phyloP scores from a whole-genome alignment of 768 basidiomycete genomes.

The Heimioporus sp. region DNA sequence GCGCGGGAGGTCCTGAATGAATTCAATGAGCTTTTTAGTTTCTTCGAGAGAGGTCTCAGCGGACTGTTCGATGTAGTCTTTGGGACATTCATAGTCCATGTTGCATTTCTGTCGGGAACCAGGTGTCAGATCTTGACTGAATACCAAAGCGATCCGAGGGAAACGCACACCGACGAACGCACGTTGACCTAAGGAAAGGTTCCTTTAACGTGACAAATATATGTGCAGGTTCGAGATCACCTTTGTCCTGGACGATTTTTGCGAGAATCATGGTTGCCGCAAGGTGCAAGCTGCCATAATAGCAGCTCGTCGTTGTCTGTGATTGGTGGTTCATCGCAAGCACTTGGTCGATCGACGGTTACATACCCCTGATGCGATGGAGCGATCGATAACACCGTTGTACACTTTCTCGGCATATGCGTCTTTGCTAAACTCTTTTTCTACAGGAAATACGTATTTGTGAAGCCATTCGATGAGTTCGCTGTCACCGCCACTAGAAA shows the following conservation, averaged over 20 bases:
- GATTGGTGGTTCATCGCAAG: constrained; percentile 3
- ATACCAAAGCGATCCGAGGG: neutral
- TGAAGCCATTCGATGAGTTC: constrained; percentile 89
- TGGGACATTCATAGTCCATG: constrained; percentile 61
- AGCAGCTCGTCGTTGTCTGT: constrained; percentile 90
- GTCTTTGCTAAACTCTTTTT: constrained; percentile 68
- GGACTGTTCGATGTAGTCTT: constrained; percentile 66
- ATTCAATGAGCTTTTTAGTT: constrained; percentile 61
- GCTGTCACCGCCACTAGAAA: constrained; percentile 71
- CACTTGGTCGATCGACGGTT: neutral
- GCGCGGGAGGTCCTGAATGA: constrained; percentile 60
- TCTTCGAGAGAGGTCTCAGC: constrained; percentile 53
- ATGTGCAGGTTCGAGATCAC: constrained; percentile 32
- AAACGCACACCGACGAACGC: constrained; percentile 79
- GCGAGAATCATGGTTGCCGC: constrained; percentile 81
- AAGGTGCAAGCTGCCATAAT: constrained; percentile 81
- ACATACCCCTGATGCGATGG: constrained; percentile 75
- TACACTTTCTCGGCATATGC: constrained; percentile 72
- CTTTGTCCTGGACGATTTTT: constrained; percentile 60
- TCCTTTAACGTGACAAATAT: constrained; percentile 6
- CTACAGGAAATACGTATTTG: constrained; percentile 84
- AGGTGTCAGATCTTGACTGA: neutral
- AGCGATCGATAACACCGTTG: constrained; percentile 63
- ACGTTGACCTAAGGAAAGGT: constrained; percentile 56
- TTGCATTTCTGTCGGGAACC: constrained; percentile 30